phyloP scores from a whole-genome alignment of 2,329 filamentous ascomycete species.

The Cytospora piceae region DNA sequence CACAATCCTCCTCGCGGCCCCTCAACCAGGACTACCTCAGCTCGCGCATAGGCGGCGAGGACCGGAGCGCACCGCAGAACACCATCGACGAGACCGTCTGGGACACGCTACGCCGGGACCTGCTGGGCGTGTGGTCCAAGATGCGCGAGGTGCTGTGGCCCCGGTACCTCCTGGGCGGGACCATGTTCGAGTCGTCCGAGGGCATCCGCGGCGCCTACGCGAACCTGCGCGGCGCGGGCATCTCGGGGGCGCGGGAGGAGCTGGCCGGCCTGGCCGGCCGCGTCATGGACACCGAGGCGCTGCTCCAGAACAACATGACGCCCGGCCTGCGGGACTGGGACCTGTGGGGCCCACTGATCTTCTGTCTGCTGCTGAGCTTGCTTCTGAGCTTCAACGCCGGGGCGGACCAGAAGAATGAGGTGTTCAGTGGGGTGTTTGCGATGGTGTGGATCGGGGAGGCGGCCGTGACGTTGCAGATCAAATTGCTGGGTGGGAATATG shows the following conservation, averaged over 20 bases:
- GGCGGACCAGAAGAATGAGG: constrained; percentile 78
- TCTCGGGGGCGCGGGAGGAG: constrained; percentile 64
- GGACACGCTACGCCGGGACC: constrained; percentile 92
- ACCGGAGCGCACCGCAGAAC: constrained; percentile 84
- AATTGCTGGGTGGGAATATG: constrained; percentile 95
- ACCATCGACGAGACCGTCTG: constrained; percentile 98
- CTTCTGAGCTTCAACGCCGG: constrained; percentile 83
- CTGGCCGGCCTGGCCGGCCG: constrained; percentile 63
- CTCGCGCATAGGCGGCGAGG: constrained; percentile 87
- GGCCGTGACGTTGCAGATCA: constrained; percentile 97
- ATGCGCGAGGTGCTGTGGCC: constrained; percentile 97
- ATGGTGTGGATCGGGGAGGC: constrained; percentile 97
- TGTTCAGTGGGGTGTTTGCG: constrained; percentile 96
- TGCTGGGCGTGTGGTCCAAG: constrained; percentile 95
- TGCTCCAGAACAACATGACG: constrained; percentile 75
- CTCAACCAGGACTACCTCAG: constrained; percentile 83
- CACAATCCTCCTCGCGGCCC: constrained; percentile 52
- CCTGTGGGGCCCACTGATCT: constrained; percentile 94
- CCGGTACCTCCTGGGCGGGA: constrained; percentile 81
- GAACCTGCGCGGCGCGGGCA: constrained; percentile 61
- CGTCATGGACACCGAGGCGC: constrained; percentile 65
- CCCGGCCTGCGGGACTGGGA: constrained; percentile 95
- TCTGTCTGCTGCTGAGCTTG: constrained; percentile 86
- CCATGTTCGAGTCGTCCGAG: constrained; percentile 61
- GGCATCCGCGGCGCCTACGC: constrained; percentile 65